Base-by-base conservation (phyloP, 352 stramenopile species). In the Saprolegnia diclina region DNA sequence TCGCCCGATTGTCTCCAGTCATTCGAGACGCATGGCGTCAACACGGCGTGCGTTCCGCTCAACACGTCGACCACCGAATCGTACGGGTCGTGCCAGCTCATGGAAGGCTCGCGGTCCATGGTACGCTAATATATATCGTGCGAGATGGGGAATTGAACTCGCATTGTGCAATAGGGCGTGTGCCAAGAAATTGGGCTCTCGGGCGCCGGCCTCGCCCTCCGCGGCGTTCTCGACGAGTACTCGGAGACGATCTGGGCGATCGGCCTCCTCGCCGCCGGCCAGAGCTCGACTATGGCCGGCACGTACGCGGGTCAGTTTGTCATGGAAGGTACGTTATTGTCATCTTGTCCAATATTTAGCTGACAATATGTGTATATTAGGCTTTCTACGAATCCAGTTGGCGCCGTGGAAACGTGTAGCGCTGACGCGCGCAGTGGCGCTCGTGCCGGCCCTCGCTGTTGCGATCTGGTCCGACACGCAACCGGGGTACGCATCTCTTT, bases 271-370 rank as follows among this genome's bases (percentile, higher is more conserved):
- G 96, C 96, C 6, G 91, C 96, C 14, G 96, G 96, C 24, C 96
- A 99, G 72, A 95, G 83, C 73, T 94, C 87, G 37, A 98, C 95
- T 24, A 98, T 99, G 87, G 98, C 96, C 2, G 96, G 94, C 32
- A 99, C 96, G 6, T 98, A 98, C 73, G 95, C 96, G 0, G 96
- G 96, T 13, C 96, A 98, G 76, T 98, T 98, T 64, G 93, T 99
- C 32, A 98, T 98, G 94, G 91, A 98, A 78, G 95, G 52, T 59
- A 19, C 24, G 35, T 4, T 5, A 29, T 6, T 54, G 24, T 54
- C n/a, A 22, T 5, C n/a, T 35, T 35, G 24, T 16, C 13, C 35
- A 16, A 3, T 11, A 9, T 59, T 59, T 14, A 4, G 3, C 1
- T 3, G 42, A 48, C 42, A 48, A 48, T 48, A 35, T 24, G 16